These are phyloP conservation scores for Pyricularia sp. DNA, from an alignment of 2,329 filamentous ascomycete genomes.

Conservation along the genomic window DNA sequence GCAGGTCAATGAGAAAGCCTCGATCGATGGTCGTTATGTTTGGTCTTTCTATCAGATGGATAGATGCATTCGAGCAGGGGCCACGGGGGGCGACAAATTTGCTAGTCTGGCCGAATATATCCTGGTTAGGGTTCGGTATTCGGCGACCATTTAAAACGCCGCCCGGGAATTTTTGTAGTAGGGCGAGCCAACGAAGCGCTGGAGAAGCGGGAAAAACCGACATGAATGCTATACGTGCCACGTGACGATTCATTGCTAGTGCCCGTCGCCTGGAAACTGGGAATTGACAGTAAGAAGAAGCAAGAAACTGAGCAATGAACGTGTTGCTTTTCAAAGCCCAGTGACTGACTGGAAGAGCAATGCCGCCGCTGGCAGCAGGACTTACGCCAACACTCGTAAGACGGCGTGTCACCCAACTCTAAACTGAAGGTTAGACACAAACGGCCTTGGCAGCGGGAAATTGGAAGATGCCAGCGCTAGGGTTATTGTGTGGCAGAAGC, in stretches of 20 bases:
- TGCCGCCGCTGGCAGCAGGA: neutral
- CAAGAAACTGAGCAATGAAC: neutral
- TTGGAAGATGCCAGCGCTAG: neutral
- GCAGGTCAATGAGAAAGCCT: neutral
- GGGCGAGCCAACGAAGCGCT: neutral
- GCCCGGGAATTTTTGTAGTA: neutral
- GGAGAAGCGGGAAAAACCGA: neutral
- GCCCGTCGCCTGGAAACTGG: too few species aligned
- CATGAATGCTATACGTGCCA: neutral
- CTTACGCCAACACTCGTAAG: neutral
- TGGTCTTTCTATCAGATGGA: neutral
- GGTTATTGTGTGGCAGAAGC: neutral
- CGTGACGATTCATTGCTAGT: neutral
- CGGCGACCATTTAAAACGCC: neutral
- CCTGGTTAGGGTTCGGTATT: neutral
- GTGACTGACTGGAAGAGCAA: neutral
- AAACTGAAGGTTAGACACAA: neutral
- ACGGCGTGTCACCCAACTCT: neutral
- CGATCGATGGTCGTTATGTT: neutral
- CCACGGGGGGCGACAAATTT: neutral
- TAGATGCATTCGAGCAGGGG: neutral
- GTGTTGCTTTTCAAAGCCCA: neutral
- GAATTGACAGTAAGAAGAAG: neutral
- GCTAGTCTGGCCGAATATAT: neutral
- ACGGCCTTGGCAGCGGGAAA: neutral